Evolutionary conservation across 2,329 filamentous ascomycete genomes (phyloP).

Genomic region (Ciborinia camelliae): DNA sequence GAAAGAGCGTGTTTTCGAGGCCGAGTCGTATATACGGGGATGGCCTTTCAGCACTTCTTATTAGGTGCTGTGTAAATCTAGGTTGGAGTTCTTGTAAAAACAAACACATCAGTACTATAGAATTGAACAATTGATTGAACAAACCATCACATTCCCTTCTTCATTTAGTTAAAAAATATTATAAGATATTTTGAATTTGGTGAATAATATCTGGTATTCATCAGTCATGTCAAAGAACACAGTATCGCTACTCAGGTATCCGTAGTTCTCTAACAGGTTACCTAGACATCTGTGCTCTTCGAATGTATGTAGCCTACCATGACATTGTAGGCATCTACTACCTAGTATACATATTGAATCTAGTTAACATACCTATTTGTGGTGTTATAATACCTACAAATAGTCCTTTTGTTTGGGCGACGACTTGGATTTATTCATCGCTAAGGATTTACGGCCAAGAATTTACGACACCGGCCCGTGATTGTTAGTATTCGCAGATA

Average conservation of each 20-base stretch:
- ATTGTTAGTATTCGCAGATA: not conserved
- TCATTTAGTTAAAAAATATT: not conserved
- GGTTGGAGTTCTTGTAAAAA: slow-evolving; percentile 33
- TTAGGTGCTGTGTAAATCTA: slow-evolving; percentile 26
- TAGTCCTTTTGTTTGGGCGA: not conserved
- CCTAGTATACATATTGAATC: not conserved
- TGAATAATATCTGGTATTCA: not conserved
- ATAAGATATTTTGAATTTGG: not conserved
- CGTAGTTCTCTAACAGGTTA: slow-evolving; percentile 13
- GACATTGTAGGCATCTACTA: not conserved
- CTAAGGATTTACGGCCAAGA: not conserved
- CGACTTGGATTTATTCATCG: not conserved
- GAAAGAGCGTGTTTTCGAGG: slow-evolving; percentile 19
- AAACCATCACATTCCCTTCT: not conserved
- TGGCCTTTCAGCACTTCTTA: slow-evolving; percentile 20
- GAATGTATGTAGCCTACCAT: slow-evolving; percentile 1
- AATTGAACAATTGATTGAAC: slow-evolving; percentile 8
- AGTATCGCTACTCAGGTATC: slow-evolving; percentile 1
- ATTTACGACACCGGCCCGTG: slow-evolving; percentile 1
- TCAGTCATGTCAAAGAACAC: slow-evolving; percentile 16
- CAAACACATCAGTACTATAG: slow-evolving; percentile 19
- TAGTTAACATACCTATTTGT: not conserved
- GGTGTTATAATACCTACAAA: not conserved
- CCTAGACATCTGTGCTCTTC: slow-evolving; percentile 16
- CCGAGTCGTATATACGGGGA: slow-evolving; percentile 25